Conservation (phyloP, 2,329 filamentous ascomycete species). For the Botrytis squamosa region DNA sequence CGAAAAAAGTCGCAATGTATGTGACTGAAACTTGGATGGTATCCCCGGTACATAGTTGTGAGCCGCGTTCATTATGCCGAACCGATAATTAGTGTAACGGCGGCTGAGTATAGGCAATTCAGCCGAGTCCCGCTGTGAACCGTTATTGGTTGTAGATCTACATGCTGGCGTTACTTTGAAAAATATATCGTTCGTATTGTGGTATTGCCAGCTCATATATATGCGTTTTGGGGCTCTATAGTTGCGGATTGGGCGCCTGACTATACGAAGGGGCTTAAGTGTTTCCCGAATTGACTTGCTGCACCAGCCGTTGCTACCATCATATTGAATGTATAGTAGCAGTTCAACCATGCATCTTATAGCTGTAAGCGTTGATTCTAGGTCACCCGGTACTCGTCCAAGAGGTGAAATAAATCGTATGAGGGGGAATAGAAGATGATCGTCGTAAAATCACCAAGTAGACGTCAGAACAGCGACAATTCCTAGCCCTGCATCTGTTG, state of each 20-base stretch:
- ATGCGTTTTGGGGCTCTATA: not conserved
- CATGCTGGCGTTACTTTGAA: not conserved
- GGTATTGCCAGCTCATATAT: not conserved
- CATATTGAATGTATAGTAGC: not conserved
- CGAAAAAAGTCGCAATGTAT: not conserved
- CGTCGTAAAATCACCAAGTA: not conserved
- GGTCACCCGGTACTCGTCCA: not conserved
- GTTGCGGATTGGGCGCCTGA: not conserved
- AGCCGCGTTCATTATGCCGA: conserved; percentile 8
- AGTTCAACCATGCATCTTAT: not conserved
- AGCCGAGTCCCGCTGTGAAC: not conserved
- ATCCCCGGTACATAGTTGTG: conserved; percentile 12
- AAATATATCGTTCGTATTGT: not conserved
- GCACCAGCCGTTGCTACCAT: not conserved
- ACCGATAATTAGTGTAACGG: conserved; percentile 9
- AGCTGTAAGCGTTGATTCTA: not conserved
- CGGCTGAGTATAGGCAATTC: not conserved
- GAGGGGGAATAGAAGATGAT: not conserved
- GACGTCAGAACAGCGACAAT: not conserved
- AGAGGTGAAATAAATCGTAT: not conserved
- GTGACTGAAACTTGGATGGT: not conserved
- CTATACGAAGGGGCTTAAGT: not conserved
- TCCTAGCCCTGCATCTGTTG: not conserved
- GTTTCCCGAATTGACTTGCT: not conserved
- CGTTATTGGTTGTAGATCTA: not conserved